Conservation (phyloP, 2,329 filamentous ascomycete genomes). For the Fusarium lyarnte region DNA sequence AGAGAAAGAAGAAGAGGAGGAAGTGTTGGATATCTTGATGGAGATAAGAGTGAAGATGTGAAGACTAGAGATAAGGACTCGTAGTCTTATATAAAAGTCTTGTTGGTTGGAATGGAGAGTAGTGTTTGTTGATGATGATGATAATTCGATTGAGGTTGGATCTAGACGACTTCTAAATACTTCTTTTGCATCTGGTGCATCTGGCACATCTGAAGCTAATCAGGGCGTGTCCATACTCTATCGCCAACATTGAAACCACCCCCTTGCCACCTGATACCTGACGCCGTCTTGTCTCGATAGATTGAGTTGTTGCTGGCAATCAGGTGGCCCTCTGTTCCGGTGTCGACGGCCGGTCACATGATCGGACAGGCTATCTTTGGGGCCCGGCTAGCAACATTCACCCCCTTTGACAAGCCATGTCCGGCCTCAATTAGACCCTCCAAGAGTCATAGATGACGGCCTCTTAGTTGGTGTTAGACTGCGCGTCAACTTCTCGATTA, state of each 20-base stretch:
- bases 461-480: not conserved
- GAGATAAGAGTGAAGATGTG: slow-evolving; percentile 1
- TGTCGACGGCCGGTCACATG: slow-evolving; percentile 26
- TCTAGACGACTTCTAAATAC: slow-evolving; percentile 37
- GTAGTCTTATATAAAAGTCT: slow-evolving; percentile 28
- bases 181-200: slow-evolving; percentile 12
- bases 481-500: not conserved
- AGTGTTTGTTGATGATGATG: slow-evolving; percentile 27
- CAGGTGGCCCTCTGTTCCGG: slow-evolving; percentile 28
- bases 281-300: slow-evolving; percentile 21
- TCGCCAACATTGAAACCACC: slow-evolving; percentile 11
- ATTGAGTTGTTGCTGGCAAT: slow-evolving; percentile 33
- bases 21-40: slow-evolving; percentile 2
- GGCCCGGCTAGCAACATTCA: slow-evolving; percentile 27
- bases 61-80: not conserved
- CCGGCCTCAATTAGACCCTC: slow-evolving; percentile 27
- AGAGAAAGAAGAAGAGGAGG: not conserved
- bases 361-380: slow-evolving; percentile 30
- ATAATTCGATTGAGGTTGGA: slow-evolving; percentile 24
- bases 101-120: slow-evolving; percentile 5
- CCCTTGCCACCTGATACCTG: slow-evolving; percentile 37
- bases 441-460: slow-evolving; percentile 31
- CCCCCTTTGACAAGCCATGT: slow-evolving; percentile 28
- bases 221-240: slow-evolving; percentile 21
- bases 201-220: slow-evolving; percentile 24